Conservation (phyloP, 2,329 filamentous ascomycete species). For the Penicillium vulpinum region DNA sequence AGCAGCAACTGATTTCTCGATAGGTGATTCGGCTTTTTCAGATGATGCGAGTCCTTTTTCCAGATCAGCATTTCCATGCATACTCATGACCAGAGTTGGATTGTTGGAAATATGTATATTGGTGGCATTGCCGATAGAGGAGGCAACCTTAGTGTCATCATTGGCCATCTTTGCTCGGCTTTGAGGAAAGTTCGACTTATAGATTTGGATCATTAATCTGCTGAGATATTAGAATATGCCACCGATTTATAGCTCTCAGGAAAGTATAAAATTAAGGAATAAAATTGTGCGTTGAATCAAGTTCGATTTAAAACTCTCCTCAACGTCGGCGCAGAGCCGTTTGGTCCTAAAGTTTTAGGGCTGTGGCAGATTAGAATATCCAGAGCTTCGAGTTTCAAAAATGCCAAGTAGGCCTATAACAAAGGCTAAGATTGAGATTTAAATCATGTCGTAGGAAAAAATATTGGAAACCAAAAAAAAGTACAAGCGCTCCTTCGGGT, state of each 20-base stretch:
- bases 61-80: constrained; percentile 5
- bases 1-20: neutral
- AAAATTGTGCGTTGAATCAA: neutral
- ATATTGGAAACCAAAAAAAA: neutral
- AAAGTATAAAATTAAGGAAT: constrained; percentile 4
- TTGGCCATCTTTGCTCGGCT: neutral
- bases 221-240: neutral
- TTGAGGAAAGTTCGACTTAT: neutral
- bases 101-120: constrained; percentile 9
- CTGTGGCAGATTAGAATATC: neutral
- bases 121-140: constrained; percentile 10
- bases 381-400: neutral
- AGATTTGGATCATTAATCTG: neutral
- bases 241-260: neutral
- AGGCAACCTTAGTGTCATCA: neutral
- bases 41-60: constrained; percentile 13
- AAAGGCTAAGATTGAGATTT: neutral
- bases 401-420: neutral
- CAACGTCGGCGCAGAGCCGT: neutral
- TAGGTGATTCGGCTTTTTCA: neutral
- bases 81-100: constrained; percentile 10
- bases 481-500: neutral
- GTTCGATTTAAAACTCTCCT: constrained; percentile 4
- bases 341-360: neutral
- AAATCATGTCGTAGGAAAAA: neutral